A percentile compares a stretch with the other conserved stretches of the same genome.
Evolutionary conservation across 257 asterid genomes (phyloP).

Genomic region (Fraxinus quadrangulata): DNA sequence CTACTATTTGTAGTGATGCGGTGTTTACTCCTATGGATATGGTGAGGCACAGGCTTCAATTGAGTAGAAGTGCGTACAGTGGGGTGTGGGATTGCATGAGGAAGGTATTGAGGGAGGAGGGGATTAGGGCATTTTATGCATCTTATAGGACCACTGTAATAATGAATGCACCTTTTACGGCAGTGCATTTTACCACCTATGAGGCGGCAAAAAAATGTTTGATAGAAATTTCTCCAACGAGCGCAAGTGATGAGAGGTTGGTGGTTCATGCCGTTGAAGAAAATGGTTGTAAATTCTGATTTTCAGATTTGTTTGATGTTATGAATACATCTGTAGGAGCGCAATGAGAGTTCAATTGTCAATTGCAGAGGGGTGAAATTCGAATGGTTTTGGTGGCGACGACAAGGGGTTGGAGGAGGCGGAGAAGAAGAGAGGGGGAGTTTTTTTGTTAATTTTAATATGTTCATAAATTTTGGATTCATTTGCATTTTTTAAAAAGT

Average conservation of each 20-base stretch:
- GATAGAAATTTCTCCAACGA: constrained; percentile 61
- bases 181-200: constrained; percentile 81
- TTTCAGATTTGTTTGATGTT: no score
- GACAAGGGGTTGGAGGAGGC: no score
- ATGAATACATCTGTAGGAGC: no score
- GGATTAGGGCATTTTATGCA: constrained; percentile 71
- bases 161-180: constrained; percentile 96
- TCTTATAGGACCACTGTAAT: constrained; percentile 80
- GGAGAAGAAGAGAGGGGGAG: no score
- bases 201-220: constrained; percentile 82
- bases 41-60: constrained; percentile 95
- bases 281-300: no score
- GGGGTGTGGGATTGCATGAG: constrained; percentile 78
- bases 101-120: constrained; percentile 81
- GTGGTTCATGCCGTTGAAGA: constrained; percentile 44
- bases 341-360: no score
- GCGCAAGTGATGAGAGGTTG: constrained; percentile 62
- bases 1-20: constrained; percentile 86
- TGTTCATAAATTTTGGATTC: no score
- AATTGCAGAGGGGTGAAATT: no score
- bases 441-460: no score
- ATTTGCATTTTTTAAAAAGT: no score
- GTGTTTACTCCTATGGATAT: constrained; percentile 93
- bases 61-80: constrained; percentile 68
- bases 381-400: no score